Evolutionary conservation across 179 eudicot genomes (phyloP), one percentile per base, ranked within the genome.

Genomic region (Beta macrorhiza): DNA sequence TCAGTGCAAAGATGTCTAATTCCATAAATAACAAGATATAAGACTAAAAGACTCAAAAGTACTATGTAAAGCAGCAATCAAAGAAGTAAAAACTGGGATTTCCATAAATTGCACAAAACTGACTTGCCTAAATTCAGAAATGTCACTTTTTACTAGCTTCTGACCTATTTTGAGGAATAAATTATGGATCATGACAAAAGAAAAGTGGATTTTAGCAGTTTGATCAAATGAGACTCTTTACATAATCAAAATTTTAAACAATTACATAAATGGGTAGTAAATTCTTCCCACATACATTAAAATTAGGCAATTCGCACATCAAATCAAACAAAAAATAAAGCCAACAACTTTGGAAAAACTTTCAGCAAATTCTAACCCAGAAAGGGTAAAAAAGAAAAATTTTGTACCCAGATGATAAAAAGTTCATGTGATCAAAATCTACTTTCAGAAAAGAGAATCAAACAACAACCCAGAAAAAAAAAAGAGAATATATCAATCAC

Each of bases 21-120:
- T 67, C 29, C 0, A 75, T 25, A 70, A 63, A 76, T 73, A 25
- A 10, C 56, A 55, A n/a, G 53, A 29, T 29, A 29, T 29, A 29
- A 29, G 32, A 29, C 32, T 29, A 29, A 29, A 80, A 74, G 63
- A 29, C 67, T 12, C 11, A 67, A 51, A 72, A n/a, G 67, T 74
- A 51, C 80, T 70, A 74, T 15, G 58, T 29, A 62, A 61, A 80
- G 68, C 29, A 75, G 53, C 52, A 25, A 20, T 4, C 42, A 17
- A 25, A 69, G 29, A 42, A 32, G 25, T 44, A 78, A 75, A 17
- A 5, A n/a, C 13, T 22, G 67, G 51, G 44, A 47, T 59, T 77
- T 58, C 77, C 70, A 74, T 12, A 79, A 57, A 53, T 57, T 80
- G 78, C 63, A 74, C 32, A 78, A 25, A 70, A 73, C 62, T 63